Percentiles rank a stretch among this genome's conserved stretches.
Evolutionary conservation across 139 green algal genomes (phyloP).

Genomic region (Chlamydomonas sp.): DNA sequence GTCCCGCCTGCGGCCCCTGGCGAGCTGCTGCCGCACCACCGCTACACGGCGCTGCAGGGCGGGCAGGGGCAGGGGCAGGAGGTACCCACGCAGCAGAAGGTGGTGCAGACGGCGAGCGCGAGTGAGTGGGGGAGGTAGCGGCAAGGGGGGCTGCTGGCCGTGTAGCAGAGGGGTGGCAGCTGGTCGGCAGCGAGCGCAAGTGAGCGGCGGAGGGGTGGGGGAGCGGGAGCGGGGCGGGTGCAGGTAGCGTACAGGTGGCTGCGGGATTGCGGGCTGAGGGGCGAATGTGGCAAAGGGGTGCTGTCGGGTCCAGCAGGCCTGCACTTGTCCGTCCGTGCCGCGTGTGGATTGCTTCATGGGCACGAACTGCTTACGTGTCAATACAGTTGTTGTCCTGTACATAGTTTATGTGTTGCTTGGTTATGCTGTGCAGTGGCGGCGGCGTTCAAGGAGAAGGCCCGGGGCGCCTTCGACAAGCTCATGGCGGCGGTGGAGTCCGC

Average conservation of each 20-base stretch:
- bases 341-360: neutral
- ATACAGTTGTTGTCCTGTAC: neutral
- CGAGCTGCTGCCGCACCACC: neutral
- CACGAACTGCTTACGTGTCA: neutral
- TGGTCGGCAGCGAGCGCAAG: neutral
- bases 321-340: too few species aligned
- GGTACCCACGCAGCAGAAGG: conserved; percentile 8
- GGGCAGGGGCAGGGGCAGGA: neutral
- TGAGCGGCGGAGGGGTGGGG: too few species aligned
- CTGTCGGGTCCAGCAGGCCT: too few species aligned
- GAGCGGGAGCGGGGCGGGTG: too few species aligned
- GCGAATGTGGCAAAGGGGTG: too few species aligned
- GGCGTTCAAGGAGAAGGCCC: conserved; percentile 10
- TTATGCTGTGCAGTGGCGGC: conserved; percentile 5
- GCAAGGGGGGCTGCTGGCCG: neutral
- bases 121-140: neutral
- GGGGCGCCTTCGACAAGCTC: conserved; percentile 28
- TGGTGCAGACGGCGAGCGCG: neutral
- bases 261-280: too few species aligned
- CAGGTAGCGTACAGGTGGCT: too few species aligned
- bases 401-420: too few species aligned
- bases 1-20: neutral
- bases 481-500: too few species aligned
- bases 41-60: neutral
- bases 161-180: neutral